Base-by-base conservation (phyloP, 768 basidiomycete genomes). In the Hirschioporus abietinus region DNA sequence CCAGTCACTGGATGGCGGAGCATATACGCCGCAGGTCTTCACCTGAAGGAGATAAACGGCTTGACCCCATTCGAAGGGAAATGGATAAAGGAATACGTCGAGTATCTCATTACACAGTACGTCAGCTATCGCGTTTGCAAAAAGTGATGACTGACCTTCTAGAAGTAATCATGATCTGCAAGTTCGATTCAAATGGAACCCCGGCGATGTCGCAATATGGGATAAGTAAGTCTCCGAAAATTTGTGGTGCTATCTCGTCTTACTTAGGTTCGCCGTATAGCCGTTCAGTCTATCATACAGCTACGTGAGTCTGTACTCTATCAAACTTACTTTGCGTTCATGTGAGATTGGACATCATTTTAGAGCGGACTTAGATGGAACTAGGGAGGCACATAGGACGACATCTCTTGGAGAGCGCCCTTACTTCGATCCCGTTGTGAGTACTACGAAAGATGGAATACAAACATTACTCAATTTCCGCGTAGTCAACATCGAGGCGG, bases 181-280 rank as follows among this genome's bases (percentile, higher is more conserved):
- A 69, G 77, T 85, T 64, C 77, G 83, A 26, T 84, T 78, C 78
- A 79, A 80, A 23, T 88, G 87, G 85, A 73, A 75, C 35, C 70
- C 71, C 57, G 81, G 86, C 69, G 83, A 83, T 65, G 71, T 87
- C 26, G 87, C 87, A 0, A 84, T 88, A 70, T 88, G 86, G 87
- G 86, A 86, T 66, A 88, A 88, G 42, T 52, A 52, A 52, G 42
- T 52, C 3, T 12, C 20, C 12, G 20, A 52, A 52, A 12, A 1
- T 6, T 52, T 52, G 20, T 15, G 42, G 12, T 52, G 20, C 12
- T 12, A 52, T 52, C 42, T 15, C 12, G 12, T 20, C 42, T 52
- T 52, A 52, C 12, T 20, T 20, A 52, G 42, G 42, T 15, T 52
- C 42, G 42, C 42, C 42, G 42, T 52, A 10, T 52, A 52, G 42